These are phyloP conservation scores for Vigna trinervia DNA, from an alignment of 306 rosid genomes.

Conservation along the genomic window DNA sequence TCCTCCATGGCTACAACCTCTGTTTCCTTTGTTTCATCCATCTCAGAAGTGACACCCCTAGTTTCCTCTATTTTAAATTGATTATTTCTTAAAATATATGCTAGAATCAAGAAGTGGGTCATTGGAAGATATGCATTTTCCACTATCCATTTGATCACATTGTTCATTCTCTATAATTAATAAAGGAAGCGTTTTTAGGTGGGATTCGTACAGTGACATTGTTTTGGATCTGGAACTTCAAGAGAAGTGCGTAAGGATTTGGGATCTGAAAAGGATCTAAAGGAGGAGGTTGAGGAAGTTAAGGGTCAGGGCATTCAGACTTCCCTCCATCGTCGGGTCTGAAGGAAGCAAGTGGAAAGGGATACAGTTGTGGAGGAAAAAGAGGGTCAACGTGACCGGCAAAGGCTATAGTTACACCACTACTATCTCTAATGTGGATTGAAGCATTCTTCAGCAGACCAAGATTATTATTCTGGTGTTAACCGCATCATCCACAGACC, in stretches of 20 bases:
- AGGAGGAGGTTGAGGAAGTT: slow-evolving; percentile 39
- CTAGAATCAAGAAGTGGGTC: slow-evolving; percentile 46
- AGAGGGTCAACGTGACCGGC: slow-evolving; percentile 27
- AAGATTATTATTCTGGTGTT: slow-evolving; percentile 45
- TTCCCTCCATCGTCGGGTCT: slow-evolving; percentile 22
- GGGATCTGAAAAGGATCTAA: slow-evolving; percentile 45
- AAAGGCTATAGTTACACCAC: slow-evolving; percentile 18
- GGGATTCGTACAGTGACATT: slow-evolving; percentile 34
- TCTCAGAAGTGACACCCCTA: too few relatives aligned
- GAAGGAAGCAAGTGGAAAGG: slow-evolving; percentile 45
- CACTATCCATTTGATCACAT: slow-evolving; percentile 45
- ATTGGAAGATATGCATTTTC: slow-evolving; percentile 37
- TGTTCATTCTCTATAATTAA: slow-evolving; percentile 42
- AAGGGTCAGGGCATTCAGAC: slow-evolving; percentile 10
- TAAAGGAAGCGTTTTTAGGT: neutral
- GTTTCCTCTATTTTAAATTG: too few relatives aligned
- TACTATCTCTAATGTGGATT: neutral
- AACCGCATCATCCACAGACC: slow-evolving; percentile 51
- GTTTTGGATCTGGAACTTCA: slow-evolving; percentile 44
- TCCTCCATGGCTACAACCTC: too few relatives aligned
- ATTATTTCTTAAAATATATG: slow-evolving; percentile 33
- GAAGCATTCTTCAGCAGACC: slow-evolving; percentile 33
- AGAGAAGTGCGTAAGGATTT: slow-evolving; percentile 40
- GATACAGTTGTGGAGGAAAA: slow-evolving; percentile 32
- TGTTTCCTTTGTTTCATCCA: too few relatives aligned